Base-by-base conservation (phyloP, 2,329 filamentous ascomycete genomes). In the Dothideomycetes sp. region DNA sequence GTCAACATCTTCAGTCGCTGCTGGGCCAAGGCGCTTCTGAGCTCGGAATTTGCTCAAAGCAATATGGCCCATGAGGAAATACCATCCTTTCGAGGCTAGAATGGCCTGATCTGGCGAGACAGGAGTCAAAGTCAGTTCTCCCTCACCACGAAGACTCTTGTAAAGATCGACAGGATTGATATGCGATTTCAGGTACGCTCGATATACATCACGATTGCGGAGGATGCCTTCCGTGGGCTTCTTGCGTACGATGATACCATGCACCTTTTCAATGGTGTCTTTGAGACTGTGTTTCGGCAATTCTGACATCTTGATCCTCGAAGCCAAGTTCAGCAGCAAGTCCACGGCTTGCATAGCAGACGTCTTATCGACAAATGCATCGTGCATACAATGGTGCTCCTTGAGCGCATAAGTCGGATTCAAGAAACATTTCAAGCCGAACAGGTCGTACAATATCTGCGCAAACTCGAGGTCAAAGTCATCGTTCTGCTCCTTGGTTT, bases 271-370 rank as follows among this genome's bases (percentile, higher is more conserved):
- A 44, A 98, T 91, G 0, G 87, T 86, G 12, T 73, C 77, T 58
- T 89, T 93, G 40, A 98, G 69, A 42, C 96, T 86, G 12, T 87
- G 91, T 59, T 94, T 96, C 12, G 87, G 76, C 13, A 96, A 65
- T 49, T 96, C 91, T 53, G 89, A 94, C 66, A 94, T 83, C 16
- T 84, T 80, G 69, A 95, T 81, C 46, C 83, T 80, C 35, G 81
- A 80, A 2, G 85, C 85, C 44, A 95, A 78, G 24, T 76, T 69
- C 54, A 93, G 81, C 25, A 96, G 76, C 54, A 88, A 84, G 47
- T 94, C 84, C 9, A 94, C 77, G 33, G 95, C 73, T 48, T 82
- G 78, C 53, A 88, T 72, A 0, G 88, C 88, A 44, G 85, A 85
- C 25, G 78, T 74, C 51, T 80, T 81, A 56, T 94, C 87, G 1